Evolutionary conservation across 2,329 filamentous ascomycete species (phyloP), one percentile per base, ranked within the genome.

Genomic region (Scedosporium aurantiacum): DNA sequence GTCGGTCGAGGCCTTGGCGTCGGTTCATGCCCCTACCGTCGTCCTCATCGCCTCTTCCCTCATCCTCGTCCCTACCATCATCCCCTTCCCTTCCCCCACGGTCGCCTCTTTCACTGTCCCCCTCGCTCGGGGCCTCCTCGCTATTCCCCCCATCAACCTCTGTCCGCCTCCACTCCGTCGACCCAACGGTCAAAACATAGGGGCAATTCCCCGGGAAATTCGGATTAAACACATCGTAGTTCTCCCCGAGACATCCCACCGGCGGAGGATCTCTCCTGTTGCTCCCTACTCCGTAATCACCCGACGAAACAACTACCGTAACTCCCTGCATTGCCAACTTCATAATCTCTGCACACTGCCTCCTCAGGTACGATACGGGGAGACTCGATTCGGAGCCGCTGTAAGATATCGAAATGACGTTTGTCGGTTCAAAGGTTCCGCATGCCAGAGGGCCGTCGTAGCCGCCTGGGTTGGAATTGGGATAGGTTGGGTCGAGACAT

Each of bases 151-250:
- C 60, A 16, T 58, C 64, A 16, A 41, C 2, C 14, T 65, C 63
- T 16, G 69, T 12, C 23, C 23, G 27, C 50, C 50, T 57, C 60
- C 77, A 71, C 67, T 79, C 72, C 0, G 80, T 82, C 14, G 79
- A 78, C 18, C 80, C 79, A 3, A 82, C 78, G 3, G 76, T 71
- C 0, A 77, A 79, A 25, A 82, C 69, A 65, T 76, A 82, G 0
- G 79, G 79, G 62, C 79, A 82, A 5, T 71, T 73, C 1, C 70
- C 71, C 0, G 78, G 77, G 65, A 80, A 79, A 2, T 70, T 70
- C 0, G 79, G 78, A 61, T 77, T 79, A 70, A 81, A 82, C 27
- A 70, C 67, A 21, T 75, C 73, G n/a, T 71, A 67, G 37, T 72
- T 69, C 21, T 63, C 58, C 5, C 66, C 66, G 4, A 67, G 65